Evolutionary conservation across 148 eudicot genomes (phyloP), one percentile per base, ranked within the genome.

Genomic region (Vaccinium darrowii): DNA sequence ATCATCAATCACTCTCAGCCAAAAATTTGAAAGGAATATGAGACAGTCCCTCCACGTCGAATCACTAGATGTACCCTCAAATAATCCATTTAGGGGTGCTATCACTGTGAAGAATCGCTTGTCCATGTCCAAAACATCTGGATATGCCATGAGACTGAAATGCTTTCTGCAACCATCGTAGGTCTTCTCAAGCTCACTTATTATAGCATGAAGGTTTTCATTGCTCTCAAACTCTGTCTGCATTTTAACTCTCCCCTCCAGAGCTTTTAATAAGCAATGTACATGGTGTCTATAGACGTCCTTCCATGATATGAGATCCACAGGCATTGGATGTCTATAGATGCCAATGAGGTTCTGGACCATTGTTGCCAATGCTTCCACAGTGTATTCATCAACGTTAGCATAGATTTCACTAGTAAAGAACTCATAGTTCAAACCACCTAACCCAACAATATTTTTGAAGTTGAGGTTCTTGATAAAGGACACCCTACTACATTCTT

Each of bases 321-420:
- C 86, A 1, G 95, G 86, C 16, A 62, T 84, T 63, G 83, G 86
- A 89, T 85, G 86, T 79, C 88, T 81, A 80, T 82, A 85, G 51
- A 91, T 69, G 79, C 86, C 81, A 36, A 81, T 80, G 76, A 97
- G 98, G 27, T 87, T 85, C 88, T 92, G 85, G 83, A 97, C 96
- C 98, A 93, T 89, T 81, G 90, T 86, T 74, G 95, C 98, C 87
- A 97, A 81, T 82, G 94, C 94, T 92, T 94, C 99, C 56, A 97
- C 98, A 77, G 85, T 95, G 51, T 54, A 77, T 87, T 94, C 98
- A 90, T 92, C 87, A 73, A 94, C 86, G 81, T 97, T 96, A 81
- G 90, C 85, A 87, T 84, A 89, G 71, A 97, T 89, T 91, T 95
- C 99, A 76, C 81, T 82, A 79, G 86, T 92, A 86, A 97, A 88